Conservation (phyloP, 2,329 filamentous ascomycete species). For the Aspergillus transmontanensis region DNA sequence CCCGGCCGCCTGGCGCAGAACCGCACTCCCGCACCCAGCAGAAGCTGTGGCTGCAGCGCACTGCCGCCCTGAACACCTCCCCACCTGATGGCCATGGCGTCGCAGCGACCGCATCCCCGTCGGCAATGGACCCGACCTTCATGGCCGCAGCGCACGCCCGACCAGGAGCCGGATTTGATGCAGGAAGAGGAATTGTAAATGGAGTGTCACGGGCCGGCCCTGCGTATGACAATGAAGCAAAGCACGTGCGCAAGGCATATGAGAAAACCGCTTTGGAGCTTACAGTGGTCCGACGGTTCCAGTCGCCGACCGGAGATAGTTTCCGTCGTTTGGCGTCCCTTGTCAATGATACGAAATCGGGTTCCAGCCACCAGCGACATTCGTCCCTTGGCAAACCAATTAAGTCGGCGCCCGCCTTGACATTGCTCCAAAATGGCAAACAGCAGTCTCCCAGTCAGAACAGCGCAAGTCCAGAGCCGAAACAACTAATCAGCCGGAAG, state of each 20-base stretch:
- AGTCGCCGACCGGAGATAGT: constrained; percentile 47
- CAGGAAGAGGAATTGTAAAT: constrained; percentile 31
- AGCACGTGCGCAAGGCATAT: constrained; percentile 47
- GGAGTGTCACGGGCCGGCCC: constrained; percentile 31
- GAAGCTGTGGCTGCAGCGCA: constrained; percentile 51
- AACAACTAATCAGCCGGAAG: constrained; percentile 24
- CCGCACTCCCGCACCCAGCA: constrained; percentile 51
- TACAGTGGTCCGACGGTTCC: constrained; percentile 49
- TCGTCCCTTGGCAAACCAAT: constrained; percentile 35
- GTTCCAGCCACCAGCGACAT: constrained; percentile 13
- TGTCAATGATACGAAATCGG: constrained; percentile 24
- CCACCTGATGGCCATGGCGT: constrained; percentile 43
- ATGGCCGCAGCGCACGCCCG: constrained; percentile 34
- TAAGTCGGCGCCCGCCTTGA: constrained; percentile 38
- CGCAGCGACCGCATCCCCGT: constrained; percentile 33
- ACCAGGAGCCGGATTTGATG: constrained; percentile 33
- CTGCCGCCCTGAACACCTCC: constrained; percentile 47
- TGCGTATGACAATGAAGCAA: constrained; percentile 39
- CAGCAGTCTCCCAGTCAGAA: constrained; percentile 20
- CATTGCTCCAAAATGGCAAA: constrained; percentile 31
- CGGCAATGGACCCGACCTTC: constrained; percentile 39
- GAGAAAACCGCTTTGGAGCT: constrained; percentile 47
- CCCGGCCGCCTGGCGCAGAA: constrained; percentile 39
- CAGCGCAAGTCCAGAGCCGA: constrained; percentile 25
- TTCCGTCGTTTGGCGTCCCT: constrained; percentile 41